A percentile compares a stretch with the other conserved stretches of the same genome.
Conservation (phyloP, 1,139 yeast genomes). For the Suhomyces chickasaworum region DNA sequence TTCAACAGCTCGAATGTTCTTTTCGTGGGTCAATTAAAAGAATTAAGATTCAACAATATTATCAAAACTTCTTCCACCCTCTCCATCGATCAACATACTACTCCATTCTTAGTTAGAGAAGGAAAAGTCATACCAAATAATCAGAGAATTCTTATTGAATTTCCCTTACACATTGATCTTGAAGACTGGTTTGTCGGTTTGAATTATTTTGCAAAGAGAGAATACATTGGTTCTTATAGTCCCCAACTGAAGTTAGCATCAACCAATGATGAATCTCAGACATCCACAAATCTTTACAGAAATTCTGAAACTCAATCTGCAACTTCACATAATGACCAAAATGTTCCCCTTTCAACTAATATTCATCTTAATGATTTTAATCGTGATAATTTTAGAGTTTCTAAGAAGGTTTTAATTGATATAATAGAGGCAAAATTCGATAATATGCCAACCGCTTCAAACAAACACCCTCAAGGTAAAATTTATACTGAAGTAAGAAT, state of each 20-base stretch:
- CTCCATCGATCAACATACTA: slow-evolving; percentile 22
- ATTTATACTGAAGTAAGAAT: slow-evolving; percentile 63
- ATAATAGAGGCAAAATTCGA: slow-evolving; percentile 70
- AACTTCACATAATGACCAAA: slow-evolving; percentile 12
- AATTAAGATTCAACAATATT: slow-evolving; percentile 49
- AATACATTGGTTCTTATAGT: slow-evolving; percentile 47
- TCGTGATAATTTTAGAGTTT: slow-evolving; percentile 52
- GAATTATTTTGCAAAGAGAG: slow-evolving; percentile 65
- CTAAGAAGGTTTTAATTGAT: slow-evolving; percentile 56
- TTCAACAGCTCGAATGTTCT: slow-evolving; percentile 61
- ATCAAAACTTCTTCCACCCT: slow-evolving; percentile 36
- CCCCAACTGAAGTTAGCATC: slow-evolving; percentile 11
- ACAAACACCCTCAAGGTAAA: slow-evolving; percentile 28
- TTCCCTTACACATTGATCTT: slow-evolving; percentile 69
- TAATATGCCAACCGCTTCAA: slow-evolving; percentile 13
- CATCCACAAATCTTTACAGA: not conserved
- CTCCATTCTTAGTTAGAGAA: slow-evolving; percentile 35
- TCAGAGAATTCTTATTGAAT: slow-evolving; percentile 57
- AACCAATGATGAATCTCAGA: slow-evolving; percentile 2
- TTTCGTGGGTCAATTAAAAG: slow-evolving; percentile 58
- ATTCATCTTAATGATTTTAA: slow-evolving; percentile 25
- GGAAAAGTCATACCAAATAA: slow-evolving; percentile 36
- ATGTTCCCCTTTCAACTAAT: not conserved
- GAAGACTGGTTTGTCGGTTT: slow-evolving; percentile 86
- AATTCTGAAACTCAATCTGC: slow-evolving; percentile 2